Evolutionary conservation across 2,329 filamentous ascomycete genomes (phyloP).

Genomic region (Mycogone perniciosa): DNA sequence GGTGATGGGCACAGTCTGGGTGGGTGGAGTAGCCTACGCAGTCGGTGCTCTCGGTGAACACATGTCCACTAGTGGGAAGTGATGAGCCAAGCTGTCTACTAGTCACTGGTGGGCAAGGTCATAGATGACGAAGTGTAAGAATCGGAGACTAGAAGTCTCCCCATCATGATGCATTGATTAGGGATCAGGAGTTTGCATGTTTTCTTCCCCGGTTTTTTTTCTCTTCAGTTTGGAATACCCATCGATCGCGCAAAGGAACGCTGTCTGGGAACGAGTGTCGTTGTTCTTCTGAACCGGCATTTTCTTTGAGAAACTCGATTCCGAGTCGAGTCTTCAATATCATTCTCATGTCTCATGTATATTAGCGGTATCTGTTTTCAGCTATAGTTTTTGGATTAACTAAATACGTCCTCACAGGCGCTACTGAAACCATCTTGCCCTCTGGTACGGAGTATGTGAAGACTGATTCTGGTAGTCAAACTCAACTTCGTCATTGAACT

Average conservation of each 20-base stretch:
- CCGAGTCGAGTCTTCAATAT: not conserved
- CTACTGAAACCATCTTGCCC: too few species aligned
- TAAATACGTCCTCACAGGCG: too few species aligned
- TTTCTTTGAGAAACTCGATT: not conserved
- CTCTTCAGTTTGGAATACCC: slow-evolving; percentile 10
- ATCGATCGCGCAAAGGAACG: not conserved
- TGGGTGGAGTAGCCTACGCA: slow-evolving; percentile 51
- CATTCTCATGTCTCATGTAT: not conserved
- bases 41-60: slow-evolving; percentile 54
- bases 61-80: slow-evolving; percentile 41
- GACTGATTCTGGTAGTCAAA: too few species aligned
- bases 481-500: too few species aligned
- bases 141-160: too few species aligned
- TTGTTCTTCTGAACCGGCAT: too few species aligned
- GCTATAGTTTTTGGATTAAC: too few species aligned
- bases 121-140: too few species aligned
- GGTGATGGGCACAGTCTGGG: slow-evolving; percentile 46
- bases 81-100: slow-evolving; percentile 20
- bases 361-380: not conserved
- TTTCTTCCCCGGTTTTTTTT: not conserved
- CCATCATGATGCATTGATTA: not conserved
- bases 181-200: slow-evolving; percentile 7
- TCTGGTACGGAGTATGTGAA: too few species aligned
- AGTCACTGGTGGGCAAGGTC: not conserved
- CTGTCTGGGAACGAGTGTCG: too few species aligned